Evolutionary conservation across 495 filamentous ascomycete genomes (phyloP).

Genomic region (Hypoxylon crocopeplum): DNA sequence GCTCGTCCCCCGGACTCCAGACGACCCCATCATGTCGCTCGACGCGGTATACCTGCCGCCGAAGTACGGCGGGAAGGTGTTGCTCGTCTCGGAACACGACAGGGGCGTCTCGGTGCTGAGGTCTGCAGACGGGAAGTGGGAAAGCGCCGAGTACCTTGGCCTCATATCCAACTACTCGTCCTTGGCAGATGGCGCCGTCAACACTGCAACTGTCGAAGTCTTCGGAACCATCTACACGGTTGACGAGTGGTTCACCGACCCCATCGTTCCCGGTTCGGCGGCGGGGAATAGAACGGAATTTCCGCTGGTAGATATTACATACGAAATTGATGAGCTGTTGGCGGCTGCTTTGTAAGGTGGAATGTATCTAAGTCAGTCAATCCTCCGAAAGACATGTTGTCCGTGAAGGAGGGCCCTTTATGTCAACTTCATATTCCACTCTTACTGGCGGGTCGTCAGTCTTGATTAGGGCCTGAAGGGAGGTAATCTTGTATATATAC

Average conservation of each 20-base stretch:
- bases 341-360: neutral
- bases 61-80: constrained; percentile 43
- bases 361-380: too few relatives aligned
- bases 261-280: constrained; percentile 35
- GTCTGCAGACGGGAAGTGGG: constrained; percentile 44
- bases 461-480: too few relatives aligned
- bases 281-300: constrained; percentile 41
- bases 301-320: constrained; percentile 41
- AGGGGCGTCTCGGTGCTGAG: constrained; percentile 44
- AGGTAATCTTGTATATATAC: too few relatives aligned
- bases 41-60: constrained; percentile 48
- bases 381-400: too few relatives aligned
- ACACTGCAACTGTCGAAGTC: constrained; percentile 40
- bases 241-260: constrained; percentile 36
- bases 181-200: constrained; percentile 15
- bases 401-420: too few relatives aligned
- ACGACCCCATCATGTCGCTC: constrained; percentile 19
- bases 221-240: constrained; percentile 37
- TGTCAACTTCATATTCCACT: too few relatives aligned
- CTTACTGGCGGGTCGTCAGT: too few relatives aligned
- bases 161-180: constrained; percentile 34
- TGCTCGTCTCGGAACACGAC: constrained; percentile 42
- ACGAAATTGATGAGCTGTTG: constrained; percentile 32
- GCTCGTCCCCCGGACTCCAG: constrained; percentile 25
- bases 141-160: constrained; percentile 45